A percentile compares a stretch with the other conserved stretches of the same genome.
Evolutionary conservation across 345 rosid genomes (phyloP).

Genomic region (Heritiera fomes): DNA sequence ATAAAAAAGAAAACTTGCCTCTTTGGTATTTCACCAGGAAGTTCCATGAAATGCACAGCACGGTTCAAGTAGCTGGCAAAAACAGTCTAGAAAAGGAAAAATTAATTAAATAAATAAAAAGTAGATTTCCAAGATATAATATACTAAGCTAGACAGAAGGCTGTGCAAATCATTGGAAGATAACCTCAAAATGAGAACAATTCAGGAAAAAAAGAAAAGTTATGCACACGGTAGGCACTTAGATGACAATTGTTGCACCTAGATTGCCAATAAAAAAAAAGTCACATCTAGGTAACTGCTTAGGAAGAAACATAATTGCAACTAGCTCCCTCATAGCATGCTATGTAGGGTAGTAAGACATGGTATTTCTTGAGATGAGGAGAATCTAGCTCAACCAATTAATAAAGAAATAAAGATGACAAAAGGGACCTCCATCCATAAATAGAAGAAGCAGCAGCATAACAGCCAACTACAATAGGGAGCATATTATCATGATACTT

Average conservation of each 20-base stretch:
- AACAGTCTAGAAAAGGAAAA: constrained; percentile 58
- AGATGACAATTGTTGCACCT: not conserved
- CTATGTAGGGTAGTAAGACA: not conserved
- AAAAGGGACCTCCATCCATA: not conserved
- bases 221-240: constrained; percentile 6
- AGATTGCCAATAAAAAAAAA: constrained; percentile 1
- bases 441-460: constrained; percentile 10
- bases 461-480: not conserved
- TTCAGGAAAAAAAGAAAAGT: constrained; percentile 5
- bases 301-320: constrained; percentile 6
- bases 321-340: not conserved
- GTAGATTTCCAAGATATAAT: not conserved
- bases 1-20: constrained; percentile 54
- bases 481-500: not conserved
- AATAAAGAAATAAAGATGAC: not conserved
- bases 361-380: not conserved
- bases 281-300: not conserved
- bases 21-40: constrained; percentile 98
- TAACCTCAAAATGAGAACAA: constrained; percentile 13
- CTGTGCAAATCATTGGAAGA: constrained; percentile 11
- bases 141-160: not conserved
- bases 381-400: constrained; percentile 2
- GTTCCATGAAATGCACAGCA: constrained; percentile 97
- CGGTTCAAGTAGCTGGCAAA: constrained; percentile 90
- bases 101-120: not conserved